Evolutionary conservation across 495 filamentous ascomycete genomes (phyloP).

Genomic region (Daldinia grandis): DNA sequence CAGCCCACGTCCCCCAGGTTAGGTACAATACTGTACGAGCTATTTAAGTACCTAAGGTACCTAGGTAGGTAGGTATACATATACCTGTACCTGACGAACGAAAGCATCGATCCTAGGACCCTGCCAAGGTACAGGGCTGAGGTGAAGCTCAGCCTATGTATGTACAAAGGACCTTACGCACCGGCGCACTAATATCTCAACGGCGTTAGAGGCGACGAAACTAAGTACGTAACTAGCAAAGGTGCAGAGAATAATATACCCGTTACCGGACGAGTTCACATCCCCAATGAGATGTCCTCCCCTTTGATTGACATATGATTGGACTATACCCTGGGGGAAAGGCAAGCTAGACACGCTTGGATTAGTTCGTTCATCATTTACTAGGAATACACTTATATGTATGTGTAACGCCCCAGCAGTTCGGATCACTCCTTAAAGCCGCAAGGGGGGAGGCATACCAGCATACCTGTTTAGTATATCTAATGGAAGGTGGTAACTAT

Average conservation of each 20-base stretch:
- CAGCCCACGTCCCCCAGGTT: conserved; percentile 20
- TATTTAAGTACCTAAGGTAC: too few species aligned
- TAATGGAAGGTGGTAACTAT: too few species aligned
- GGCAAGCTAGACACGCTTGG: background rate
- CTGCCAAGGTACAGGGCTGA: conserved; percentile 40
- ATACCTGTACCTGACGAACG: conserved; percentile 12
- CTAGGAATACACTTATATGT: background rate
- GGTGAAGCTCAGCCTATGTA: conserved; percentile 18
- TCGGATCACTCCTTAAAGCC: conserved; percentile 26
- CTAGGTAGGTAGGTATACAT: too few species aligned
- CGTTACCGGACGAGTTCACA: too few species aligned
- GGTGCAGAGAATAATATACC: background rate
- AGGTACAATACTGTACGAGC: conserved; percentile 10
- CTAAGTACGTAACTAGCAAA: background rate
- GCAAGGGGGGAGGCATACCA: conserved; percentile 4
- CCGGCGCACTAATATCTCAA: conserved; percentile 1
- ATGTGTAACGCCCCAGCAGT: conserved; percentile 30
- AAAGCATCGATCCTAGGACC: conserved; percentile 17
- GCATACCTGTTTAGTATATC: background rate
- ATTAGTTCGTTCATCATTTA: conserved; percentile 2
- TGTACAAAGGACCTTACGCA: conserved; percentile 15
- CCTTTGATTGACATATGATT: background rate
- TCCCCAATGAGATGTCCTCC: background rate
- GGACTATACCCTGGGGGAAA: background rate
- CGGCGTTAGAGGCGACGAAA: background rate